These are phyloP conservation scores for Sporothrix globosa DNA, from an alignment of 2,329 filamentous ascomycete species.

Conservation along the genomic window DNA sequence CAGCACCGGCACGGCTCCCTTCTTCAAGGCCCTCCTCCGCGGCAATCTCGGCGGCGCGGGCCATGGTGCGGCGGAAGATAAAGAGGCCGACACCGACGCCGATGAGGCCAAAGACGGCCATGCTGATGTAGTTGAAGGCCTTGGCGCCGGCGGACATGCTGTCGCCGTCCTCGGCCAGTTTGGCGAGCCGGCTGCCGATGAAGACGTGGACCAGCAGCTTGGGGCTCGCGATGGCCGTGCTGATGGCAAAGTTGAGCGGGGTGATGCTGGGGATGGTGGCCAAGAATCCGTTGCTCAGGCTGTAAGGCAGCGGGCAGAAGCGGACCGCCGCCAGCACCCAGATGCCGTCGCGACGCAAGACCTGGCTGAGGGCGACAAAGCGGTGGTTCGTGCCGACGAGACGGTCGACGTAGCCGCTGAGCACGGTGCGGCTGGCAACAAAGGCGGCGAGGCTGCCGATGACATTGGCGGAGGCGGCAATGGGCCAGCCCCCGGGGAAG, in stretches of 20 bases:
- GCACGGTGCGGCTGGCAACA: conserved; percentile 74
- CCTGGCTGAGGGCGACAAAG: conserved; percentile 85
- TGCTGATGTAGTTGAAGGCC: conserved; percentile 80
- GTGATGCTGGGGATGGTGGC: conserved; percentile 90
- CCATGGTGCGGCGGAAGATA: conserved; percentile 77
- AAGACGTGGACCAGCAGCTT: conserved; percentile 93
- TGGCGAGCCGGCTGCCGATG: conserved; percentile 80
- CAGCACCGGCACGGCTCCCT: conserved; percentile 41
- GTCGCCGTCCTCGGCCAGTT: conserved; percentile 79
- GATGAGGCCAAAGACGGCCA: conserved; percentile 69
- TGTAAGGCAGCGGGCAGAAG: conserved; percentile 90
- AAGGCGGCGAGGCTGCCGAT: conserved; percentile 79
- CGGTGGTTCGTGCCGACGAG: conserved; percentile 81
- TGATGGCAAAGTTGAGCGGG: conserved; percentile 73
- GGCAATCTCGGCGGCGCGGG: conserved; percentile 62
- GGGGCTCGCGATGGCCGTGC: conserved; percentile 78
- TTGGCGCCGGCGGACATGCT: conserved; percentile 80
- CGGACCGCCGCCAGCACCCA: conserved; percentile 89
- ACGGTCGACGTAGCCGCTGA: conserved; percentile 76
- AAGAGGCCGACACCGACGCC: conserved; percentile 78
- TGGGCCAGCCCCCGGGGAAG: conserved; percentile 72
- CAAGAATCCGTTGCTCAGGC: conserved; percentile 89
- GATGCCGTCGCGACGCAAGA: conserved; percentile 86
- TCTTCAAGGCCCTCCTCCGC: conserved; percentile 47
- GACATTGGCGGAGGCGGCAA: conserved; percentile 78